Percentiles rank a stretch among this genome's conserved stretches.
phyloP scores from a whole-genome alignment of 768 basidiomycete species.

The Collybiopsis confluens region DNA sequence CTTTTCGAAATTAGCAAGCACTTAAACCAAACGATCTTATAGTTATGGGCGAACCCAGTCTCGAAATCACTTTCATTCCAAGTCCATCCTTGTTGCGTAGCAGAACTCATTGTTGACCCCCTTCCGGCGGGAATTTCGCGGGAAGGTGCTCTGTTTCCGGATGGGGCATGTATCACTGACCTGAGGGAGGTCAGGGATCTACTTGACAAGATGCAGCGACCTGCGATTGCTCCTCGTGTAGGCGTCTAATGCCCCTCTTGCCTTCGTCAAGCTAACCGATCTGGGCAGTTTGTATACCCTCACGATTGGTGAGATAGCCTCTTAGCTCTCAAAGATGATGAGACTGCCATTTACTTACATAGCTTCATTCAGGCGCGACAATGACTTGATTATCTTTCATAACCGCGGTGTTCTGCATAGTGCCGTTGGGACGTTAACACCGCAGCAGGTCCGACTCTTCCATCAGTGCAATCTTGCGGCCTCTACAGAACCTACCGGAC shows the following conservation, averaged over 20 bases:
- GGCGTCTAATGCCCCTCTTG: conserved; percentile 41
- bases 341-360: not conserved
- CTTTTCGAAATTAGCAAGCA: not conserved
- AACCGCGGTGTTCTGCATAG: conserved; percentile 60
- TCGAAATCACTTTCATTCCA: conserved; percentile 53
- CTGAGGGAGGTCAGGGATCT: conserved; percentile 67
- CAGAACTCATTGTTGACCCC: conserved; percentile 41
- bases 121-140: conserved; percentile 35
- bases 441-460: conserved; percentile 44
- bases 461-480: conserved; percentile 59
- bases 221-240: conserved; percentile 71
- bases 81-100: conserved; percentile 51
- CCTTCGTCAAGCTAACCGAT: conserved; percentile 22
- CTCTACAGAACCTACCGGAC: conserved; percentile 44
- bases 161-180: conserved; percentile 74
- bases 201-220: conserved; percentile 85
- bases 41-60: conserved; percentile 61
- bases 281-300: conserved; percentile 43
- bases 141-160: conserved; percentile 49
- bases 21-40: not conserved
- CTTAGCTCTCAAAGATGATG: not conserved
- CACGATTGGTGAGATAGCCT: conserved; percentile 43
- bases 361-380: conserved; percentile 35
- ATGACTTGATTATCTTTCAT: conserved; percentile 58
- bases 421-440: conserved; percentile 51